Conservation (phyloP, 352 stramenopile species). For the Pythium dissimile region DNA sequence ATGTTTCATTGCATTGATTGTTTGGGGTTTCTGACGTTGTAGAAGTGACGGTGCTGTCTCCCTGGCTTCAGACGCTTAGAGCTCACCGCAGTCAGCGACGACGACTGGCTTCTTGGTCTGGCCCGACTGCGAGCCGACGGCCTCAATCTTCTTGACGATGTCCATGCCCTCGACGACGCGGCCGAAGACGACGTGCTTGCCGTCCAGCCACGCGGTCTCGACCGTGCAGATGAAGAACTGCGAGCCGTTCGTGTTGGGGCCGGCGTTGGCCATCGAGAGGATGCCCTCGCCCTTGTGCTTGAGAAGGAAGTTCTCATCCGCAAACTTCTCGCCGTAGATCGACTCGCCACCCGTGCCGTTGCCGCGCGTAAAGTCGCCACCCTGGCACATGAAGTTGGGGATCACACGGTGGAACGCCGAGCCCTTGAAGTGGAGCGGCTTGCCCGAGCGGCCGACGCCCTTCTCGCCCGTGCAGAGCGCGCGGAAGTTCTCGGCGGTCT, state of each 20-base stretch:
- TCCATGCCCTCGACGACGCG: constrained; percentile 96
- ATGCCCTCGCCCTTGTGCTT: constrained; percentile 91
- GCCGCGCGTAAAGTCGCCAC: constrained; percentile 83
- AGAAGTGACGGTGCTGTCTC: background rate
- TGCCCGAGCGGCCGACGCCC: constrained; percentile 71
- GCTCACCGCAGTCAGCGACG: constrained; percentile 95
- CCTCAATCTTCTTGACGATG: constrained; percentile 97
- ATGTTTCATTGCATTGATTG: background rate
- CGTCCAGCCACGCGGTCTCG: constrained; percentile 88
- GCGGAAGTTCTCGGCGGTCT: constrained; percentile 76
- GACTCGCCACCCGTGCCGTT: constrained; percentile 92
- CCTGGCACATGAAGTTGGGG: constrained; percentile 83
- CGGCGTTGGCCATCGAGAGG: constrained; percentile 96
- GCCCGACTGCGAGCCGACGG: constrained; percentile 92
- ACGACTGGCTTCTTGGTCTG: constrained; percentile 88
- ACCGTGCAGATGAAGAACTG: constrained; percentile 97
- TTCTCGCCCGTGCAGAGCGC: constrained; percentile 69
- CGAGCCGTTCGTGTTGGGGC: constrained; percentile 95
- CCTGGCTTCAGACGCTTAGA: constrained; percentile 39
- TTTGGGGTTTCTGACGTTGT: background rate
- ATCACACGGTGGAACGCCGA: constrained; percentile 90
- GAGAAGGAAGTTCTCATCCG: constrained; percentile 96
- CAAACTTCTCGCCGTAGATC: constrained; percentile 95
- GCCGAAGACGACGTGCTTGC: constrained; percentile 94
- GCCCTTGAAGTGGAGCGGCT: constrained; percentile 83